These are phyloP conservation scores for Debaryomyces psychrophilus DNA, from an alignment of 1,139 yeast species.

Conservation along the genomic window DNA sequence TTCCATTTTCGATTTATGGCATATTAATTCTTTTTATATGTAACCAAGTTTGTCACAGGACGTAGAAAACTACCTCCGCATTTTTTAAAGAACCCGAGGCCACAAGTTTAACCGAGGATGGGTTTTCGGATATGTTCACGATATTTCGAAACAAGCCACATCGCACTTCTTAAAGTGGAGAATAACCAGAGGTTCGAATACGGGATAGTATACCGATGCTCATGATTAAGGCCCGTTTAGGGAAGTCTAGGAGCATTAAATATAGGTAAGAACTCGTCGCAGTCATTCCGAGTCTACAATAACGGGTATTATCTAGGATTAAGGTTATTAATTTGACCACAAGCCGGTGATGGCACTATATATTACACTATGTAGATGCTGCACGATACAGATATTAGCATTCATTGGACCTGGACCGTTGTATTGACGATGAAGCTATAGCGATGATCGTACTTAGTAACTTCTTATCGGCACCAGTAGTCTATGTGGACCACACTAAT, in stretches of 20 bases:
- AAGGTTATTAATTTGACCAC: too few relatives aligned
- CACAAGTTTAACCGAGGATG: conserved; percentile 4
- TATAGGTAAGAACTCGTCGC: too few relatives aligned
- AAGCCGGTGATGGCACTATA: too few relatives aligned
- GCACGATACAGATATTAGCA: too few relatives aligned
- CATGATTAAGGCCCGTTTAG: neutral
- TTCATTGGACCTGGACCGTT: too few relatives aligned
- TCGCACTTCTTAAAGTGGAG: neutral
- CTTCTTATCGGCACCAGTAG: too few relatives aligned
- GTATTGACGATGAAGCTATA: too few relatives aligned
- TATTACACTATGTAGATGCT: too few relatives aligned
- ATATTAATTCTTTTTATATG: conserved; percentile 4
- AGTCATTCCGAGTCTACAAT: too few relatives aligned
- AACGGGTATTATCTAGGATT: too few relatives aligned
- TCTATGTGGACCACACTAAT: too few relatives aligned
- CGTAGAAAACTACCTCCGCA: conserved; percentile 10
- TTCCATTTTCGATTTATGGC: neutral
- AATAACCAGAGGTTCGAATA: neutral
- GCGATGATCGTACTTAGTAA: too few relatives aligned
- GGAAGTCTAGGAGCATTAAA: neutral
- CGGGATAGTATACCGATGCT: neutral
- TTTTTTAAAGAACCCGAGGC: conserved; percentile 5
- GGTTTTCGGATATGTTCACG: neutral
- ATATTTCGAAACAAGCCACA: neutral
- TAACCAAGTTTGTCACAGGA: conserved; percentile 12